phyloP scores from a whole-genome alignment of 2,329 filamentous ascomycete genomes.

The Cercospora sesami region DNA sequence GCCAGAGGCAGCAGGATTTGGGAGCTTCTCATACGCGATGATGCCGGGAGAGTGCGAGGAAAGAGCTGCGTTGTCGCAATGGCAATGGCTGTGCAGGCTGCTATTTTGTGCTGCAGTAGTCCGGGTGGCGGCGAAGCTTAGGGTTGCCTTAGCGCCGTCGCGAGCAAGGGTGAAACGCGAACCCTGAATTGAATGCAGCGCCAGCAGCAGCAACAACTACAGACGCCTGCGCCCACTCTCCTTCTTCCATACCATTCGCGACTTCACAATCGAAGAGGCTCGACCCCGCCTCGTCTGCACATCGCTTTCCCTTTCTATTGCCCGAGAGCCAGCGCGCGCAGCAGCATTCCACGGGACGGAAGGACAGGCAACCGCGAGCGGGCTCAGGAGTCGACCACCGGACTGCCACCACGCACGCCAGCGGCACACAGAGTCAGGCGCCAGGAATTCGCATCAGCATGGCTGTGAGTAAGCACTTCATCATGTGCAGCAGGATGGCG shows the following conservation, averaged over 20 bases:
- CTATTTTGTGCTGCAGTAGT: not conserved
- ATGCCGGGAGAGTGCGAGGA: not conserved
- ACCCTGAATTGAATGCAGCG: not conserved
- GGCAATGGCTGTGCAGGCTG: not conserved
- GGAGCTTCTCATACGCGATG: not conserved
- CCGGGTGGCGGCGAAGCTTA: not conserved
- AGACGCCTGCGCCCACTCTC: not conserved
- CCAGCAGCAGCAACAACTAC: not conserved
- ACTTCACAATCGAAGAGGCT: not conserved
- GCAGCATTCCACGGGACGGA: constrained; percentile 2
- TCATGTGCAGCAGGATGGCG: not conserved
- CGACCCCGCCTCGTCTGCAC: not conserved
- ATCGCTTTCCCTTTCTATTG: not conserved
- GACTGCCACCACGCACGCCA: not conserved
- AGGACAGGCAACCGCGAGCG: not conserved
- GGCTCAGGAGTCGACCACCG: constrained; percentile 5
- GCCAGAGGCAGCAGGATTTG: constrained; percentile 8
- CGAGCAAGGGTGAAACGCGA: constrained; percentile 1
- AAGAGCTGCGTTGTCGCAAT: not conserved
- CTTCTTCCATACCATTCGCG: not conserved
- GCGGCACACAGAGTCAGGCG: constrained; percentile 14
- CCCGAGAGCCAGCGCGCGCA: not conserved
- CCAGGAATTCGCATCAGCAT: constrained; percentile 17
- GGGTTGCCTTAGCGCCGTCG: not conserved
- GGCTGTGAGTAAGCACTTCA: constrained; percentile 19